Evolutionary conservation across 2,329 filamentous ascomycete species (phyloP).

Genomic region (Chlorencoelia australis): DNA sequence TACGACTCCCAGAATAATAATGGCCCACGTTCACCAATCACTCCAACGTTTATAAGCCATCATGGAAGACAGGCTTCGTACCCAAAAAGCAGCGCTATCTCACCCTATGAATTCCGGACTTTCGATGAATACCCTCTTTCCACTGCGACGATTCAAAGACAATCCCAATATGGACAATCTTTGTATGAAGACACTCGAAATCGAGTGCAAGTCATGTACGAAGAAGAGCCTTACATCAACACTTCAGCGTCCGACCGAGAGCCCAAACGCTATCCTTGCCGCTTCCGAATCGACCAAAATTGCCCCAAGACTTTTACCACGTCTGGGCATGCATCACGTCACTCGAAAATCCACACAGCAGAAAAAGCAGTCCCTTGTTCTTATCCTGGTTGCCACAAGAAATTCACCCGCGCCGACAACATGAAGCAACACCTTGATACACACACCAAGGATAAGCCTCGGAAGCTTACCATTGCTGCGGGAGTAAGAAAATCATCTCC

Average conservation of each 20-base stretch:
- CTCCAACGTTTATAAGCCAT: conserved; percentile 37
- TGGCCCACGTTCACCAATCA: conserved; percentile 45
- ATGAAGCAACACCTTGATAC: conserved; percentile 81
- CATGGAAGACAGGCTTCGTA: conserved; percentile 29
- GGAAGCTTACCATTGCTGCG: too few relatives aligned
- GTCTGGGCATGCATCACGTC: conserved; percentile 73
- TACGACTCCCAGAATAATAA: conserved; percentile 50
- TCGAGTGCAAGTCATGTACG: too few relatives aligned
- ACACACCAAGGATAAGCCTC: conserved; percentile 50
- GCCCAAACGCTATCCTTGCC: conserved; percentile 61
- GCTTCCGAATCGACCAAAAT: conserved; percentile 58
- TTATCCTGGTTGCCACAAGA: conserved; percentile 63
- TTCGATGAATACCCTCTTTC: not conserved
- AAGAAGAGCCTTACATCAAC: conserved; percentile 8
- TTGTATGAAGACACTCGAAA: conserved; percentile 13
- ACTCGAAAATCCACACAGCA: conserved; percentile 75
- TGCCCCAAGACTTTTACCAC: conserved; percentile 78
- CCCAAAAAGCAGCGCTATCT: conserved; percentile 2
- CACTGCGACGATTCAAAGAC: not conserved
- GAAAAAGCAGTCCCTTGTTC: conserved; percentile 66
- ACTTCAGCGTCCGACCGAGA: conserved; percentile 11
- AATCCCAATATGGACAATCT: conserved; percentile 6
- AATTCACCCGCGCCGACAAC: conserved; percentile 74
- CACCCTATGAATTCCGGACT: not conserved
- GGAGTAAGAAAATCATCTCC: conserved; percentile 2